Base-by-base conservation (phyloP, 805 yeast genomes). In the Torulaspora delbrueckii region DNA sequence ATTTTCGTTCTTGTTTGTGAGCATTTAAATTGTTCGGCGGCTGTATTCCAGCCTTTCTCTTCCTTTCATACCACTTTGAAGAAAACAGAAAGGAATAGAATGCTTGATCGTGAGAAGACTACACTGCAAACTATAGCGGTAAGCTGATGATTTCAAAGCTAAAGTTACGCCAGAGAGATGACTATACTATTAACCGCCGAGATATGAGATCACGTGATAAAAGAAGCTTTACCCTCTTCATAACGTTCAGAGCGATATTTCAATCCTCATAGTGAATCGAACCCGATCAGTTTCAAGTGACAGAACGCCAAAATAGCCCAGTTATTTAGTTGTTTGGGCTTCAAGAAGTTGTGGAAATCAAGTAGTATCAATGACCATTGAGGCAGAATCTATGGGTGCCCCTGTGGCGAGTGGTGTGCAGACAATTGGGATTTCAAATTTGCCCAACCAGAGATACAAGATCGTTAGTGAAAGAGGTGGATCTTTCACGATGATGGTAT, bases 401-500 rank as follows among this genome's bases (percentile, higher is more conserved):
- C 23, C 35, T 19, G 42, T 28, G 35, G 42, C 24, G 35, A 32
- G 42, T 7, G 35, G 12, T 28, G 12, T 16, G 19, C 37, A 16
- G n/a, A 24, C 43, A 40, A 40, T 83, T 53, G 90, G 90, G 45
- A 78, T 83, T 57, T 73, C 87, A 32, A 82, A 81, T 60, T 71
- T 83, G 53, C 90, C 90, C 45, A 82, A 83, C 56, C 90, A 83
- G 69, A 75, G 85, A 63, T 84, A 84, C 70, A 85, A 84, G 63
- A 79, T 83, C 51, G 84, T 84, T 42, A 80, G 86, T 48, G 81
- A 82, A 53, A 73, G 79, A 56, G 95, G 93, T 36, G 84, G 88
- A 48, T 75, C 80, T 18, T 82, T 86, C 71, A 86, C 89, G 32
- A 52, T 86, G 54, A 84, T 87, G 89, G 81, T 87, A 23, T 87